Conservation (phyloP, 495 filamentous ascomycete genomes). For the Trichoderma orchidacearum region DNA sequence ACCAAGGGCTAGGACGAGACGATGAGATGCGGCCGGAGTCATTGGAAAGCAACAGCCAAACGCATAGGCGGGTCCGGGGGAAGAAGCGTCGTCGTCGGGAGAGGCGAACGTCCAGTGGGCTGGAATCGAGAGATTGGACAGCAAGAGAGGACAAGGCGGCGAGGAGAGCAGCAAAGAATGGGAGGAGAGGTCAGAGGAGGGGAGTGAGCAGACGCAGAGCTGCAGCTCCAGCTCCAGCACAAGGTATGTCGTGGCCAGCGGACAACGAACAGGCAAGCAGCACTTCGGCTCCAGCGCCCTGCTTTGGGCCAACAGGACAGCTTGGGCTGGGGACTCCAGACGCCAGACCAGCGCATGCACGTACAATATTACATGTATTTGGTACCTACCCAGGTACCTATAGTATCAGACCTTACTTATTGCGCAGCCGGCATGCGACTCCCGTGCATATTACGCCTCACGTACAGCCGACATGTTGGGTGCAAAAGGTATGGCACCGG, state of each 20-base stretch:
- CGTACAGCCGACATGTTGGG: no score
- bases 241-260: not conserved
- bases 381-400: no score
- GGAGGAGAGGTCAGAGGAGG: conserved; percentile 1
- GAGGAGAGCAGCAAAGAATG: conserved; percentile 6
- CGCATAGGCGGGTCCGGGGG: not conserved
- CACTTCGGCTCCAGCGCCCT: not conserved
- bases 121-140: conserved; percentile 7
- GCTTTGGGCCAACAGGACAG: not conserved
- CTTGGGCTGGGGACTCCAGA: no score
- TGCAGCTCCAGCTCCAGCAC: not conserved
- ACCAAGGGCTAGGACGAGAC: not conserved
- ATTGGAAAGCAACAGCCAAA: not conserved
- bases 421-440: no score
- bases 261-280: not conserved
- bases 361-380: no score
- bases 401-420: no score
- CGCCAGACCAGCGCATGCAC: no score
- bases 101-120: conserved; percentile 2
- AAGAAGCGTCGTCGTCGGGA: no score
- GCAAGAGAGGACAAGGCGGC: not conserved
- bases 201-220: not conserved
- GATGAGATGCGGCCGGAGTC: not conserved
- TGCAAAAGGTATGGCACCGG: no score
- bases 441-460: not conserved